A percentile compares a stretch with the other conserved stretches of the same genome.
phyloP scores from a whole-genome alignment of 352 stramenopile genomes.

The Phytopythium oedochilum region DNA sequence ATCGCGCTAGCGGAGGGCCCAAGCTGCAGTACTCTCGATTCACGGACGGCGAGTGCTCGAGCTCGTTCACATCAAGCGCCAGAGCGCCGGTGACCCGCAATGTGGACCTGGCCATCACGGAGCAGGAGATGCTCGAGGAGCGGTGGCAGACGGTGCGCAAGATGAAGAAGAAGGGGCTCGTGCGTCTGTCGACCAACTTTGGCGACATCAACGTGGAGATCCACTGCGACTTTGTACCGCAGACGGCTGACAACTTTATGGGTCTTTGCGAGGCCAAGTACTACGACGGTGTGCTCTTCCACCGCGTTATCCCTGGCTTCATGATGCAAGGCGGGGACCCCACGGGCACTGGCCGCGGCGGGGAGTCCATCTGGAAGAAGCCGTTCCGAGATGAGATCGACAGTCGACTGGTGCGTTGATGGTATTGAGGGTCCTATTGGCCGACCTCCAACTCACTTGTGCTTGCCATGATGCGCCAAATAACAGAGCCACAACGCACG shows the following conservation, averaged over 20 bases:
- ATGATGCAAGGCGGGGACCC: slow-evolving; percentile 95
- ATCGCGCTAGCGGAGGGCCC: background rate
- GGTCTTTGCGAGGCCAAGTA: slow-evolving; percentile 90
- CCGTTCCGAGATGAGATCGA: slow-evolving; percentile 98
- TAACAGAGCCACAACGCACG: slow-evolving; percentile 74
- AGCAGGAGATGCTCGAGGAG: slow-evolving; percentile 57
- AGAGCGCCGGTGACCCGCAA: slow-evolving; percentile 76
- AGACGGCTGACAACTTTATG: slow-evolving; percentile 97
- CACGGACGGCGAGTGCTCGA: slow-evolving; percentile 88
- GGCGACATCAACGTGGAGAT: slow-evolving; percentile 95
- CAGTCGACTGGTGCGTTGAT: slow-evolving; percentile 73
- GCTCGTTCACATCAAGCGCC: slow-evolving; percentile 94
- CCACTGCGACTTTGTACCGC: slow-evolving; percentile 95
- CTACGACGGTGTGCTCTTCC: slow-evolving; percentile 94
- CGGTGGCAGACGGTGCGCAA: slow-evolving; percentile 86
- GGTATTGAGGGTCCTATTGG: background rate
- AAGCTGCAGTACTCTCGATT: slow-evolving; percentile 73
- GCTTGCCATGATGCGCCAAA: background rate
- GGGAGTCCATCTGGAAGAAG: slow-evolving; percentile 93
- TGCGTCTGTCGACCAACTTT: slow-evolving; percentile 92
- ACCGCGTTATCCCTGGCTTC: slow-evolving; percentile 96
- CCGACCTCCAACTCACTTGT: background rate
- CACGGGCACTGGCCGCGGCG: slow-evolving; percentile 92
- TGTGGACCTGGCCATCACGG: slow-evolving; percentile 33
- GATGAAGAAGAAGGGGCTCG: slow-evolving; percentile 96